A percentile compares a stretch with the other conserved stretches of the same genome.
These are phyloP conservation scores for Anacardium occidentale DNA, from an alignment of 345 rosid genomes.

Conservation along the genomic window DNA sequence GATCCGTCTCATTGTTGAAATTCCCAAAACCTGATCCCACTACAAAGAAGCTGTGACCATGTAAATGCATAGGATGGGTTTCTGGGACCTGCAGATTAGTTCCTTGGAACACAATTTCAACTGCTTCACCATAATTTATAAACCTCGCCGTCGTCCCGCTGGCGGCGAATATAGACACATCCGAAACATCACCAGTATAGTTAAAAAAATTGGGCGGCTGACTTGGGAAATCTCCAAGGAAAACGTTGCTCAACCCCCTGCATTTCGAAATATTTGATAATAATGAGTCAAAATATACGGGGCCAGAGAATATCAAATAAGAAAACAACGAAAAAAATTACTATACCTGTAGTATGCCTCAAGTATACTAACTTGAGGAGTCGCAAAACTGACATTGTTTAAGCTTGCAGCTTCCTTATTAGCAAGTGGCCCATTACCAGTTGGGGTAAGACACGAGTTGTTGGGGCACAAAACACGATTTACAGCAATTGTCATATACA, in stretches of 20 bases:
- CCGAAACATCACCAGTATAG: constrained; percentile 34
- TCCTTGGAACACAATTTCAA: constrained; percentile 45
- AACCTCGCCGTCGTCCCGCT: constrained; percentile 30
- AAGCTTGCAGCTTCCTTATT: constrained; percentile 36
- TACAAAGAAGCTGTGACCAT: constrained; percentile 44
- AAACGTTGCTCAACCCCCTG: constrained; percentile 23
- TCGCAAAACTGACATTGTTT: constrained; percentile 40
- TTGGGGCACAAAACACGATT: background rate
- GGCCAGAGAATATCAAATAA: background rate
- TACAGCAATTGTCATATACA: constrained; percentile 16
- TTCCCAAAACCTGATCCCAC: constrained; percentile 42
- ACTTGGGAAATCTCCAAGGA: constrained; percentile 24
- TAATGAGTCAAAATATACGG: too few relatives aligned
- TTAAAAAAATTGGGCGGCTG: constrained; percentile 24
- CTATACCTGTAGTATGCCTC: constrained; percentile 42
- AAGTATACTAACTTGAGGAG: constrained; percentile 31
- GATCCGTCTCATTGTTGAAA: constrained; percentile 29
- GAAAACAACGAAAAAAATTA: too few relatives aligned
- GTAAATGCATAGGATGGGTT: constrained; percentile 46
- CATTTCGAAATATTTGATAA: background rate
- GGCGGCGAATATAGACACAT: background rate
- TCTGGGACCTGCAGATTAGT: constrained; percentile 29
- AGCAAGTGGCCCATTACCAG: background rate
- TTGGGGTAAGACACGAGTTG: too few relatives aligned
- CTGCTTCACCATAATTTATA: constrained; percentile 34